Evolutionary conservation across 345 rosid species (phyloP), one percentile per base, ranked within the genome.

Genomic region (Cardamine resedifolia): DNA sequence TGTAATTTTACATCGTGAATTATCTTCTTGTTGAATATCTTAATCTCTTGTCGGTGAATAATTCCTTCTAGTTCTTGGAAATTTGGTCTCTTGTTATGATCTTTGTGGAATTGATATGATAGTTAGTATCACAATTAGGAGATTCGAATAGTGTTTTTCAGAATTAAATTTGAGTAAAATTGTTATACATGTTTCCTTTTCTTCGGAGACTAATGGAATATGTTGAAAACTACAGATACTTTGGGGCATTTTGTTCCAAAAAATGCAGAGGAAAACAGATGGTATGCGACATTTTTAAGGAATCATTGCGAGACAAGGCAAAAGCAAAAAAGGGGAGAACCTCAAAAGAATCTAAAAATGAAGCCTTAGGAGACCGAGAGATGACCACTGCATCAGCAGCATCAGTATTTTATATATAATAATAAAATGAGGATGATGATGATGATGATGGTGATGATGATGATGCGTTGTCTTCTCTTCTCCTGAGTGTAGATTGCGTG

Each of bases 211-310:
- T 30, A 1, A 30, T 30, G 33, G 34, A 31, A 31, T 9, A 2
- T n/a, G n/a, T 8, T 33, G 38, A 9, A 44, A 30, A 26, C 38
- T 4, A 27, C 64, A 72, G 71, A 3, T 24, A 55, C n/a, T 55
- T 72, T 18, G 77, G 77, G 26, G 71, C 77, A 31, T 72, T 72
- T 21, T 72, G 77, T 55, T 6, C 70, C 5, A 18, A 44, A 24
- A 11, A 14, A 24, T 72, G 77, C 27, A 31, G 71, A 44, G 39
- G 19, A 1, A 72, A 55, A 45, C 71, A 64, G 38, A 72, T 72
- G 38, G 64, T 56, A 16, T 44, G 15, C 7, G 77, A 72, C 45
- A 23, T 72, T 4, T 55, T 55, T 33, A 23, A 0, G 1, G 64
- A 31, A 15, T 24, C 26, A 7, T 6, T 57, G 3, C 1, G 6